Conservation (phyloP, 192 early-diverging fungal species). For the Backusella luteola region DNA sequence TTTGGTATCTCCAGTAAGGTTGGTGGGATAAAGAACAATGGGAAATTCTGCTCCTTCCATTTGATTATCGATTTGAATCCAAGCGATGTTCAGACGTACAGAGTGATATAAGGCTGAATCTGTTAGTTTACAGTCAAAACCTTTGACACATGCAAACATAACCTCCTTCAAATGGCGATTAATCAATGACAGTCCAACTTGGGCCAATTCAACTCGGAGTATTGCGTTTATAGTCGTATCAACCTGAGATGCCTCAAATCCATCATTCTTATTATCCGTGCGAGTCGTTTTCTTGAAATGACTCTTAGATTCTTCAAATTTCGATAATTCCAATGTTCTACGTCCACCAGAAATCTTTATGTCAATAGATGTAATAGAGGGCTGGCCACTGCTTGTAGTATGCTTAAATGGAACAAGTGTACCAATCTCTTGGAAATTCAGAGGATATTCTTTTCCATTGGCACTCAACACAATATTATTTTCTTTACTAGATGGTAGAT, state of each 20-base stretch:
- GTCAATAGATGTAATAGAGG: constrained; percentile 65
- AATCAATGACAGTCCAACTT: constrained; percentile 91
- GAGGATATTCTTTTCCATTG: constrained; percentile 67
- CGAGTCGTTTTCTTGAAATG: constrained; percentile 45
- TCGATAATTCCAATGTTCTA: constrained; percentile 65
- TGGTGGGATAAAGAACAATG: constrained; percentile 92
- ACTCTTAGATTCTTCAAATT: constrained; percentile 64
- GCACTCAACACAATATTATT: constrained; percentile 76
- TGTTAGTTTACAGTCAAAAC: constrained; percentile 71
- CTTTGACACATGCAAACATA: constrained; percentile 76
- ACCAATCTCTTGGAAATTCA: constrained; percentile 92
- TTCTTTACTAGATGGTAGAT: constrained; percentile 69
- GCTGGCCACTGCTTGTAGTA: constrained; percentile 38
- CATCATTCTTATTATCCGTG: constrained; percentile 18
- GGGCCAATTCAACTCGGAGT: constrained; percentile 75
- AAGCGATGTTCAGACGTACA: constrained; percentile 73
- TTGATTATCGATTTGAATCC: constrained; percentile 98
- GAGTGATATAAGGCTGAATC: constrained; percentile 85
- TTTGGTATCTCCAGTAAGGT: constrained; percentile 62
- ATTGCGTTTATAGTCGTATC: constrained; percentile 50
- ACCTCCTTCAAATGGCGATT: constrained; percentile 81
- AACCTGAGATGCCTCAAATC: constrained; percentile 54
- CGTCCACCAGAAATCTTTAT: constrained; percentile 65
- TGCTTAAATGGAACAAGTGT: constrained; percentile 85
- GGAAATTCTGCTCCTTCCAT: constrained; percentile 82